Conservation (phyloP, 805 yeast genomes). For the Wickerhamiella parazyma region DNA sequence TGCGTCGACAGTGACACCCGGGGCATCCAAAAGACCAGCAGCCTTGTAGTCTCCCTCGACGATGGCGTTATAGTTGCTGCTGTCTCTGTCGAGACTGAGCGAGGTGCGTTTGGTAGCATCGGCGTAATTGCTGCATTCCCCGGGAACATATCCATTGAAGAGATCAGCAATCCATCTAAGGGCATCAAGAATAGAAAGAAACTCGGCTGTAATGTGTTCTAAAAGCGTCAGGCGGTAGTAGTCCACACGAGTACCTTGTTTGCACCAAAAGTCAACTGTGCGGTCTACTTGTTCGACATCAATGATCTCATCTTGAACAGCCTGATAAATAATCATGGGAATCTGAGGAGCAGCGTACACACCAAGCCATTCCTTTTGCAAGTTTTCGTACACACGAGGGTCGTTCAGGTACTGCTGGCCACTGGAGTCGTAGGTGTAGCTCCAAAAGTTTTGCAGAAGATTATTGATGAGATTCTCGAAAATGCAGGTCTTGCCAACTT, state of each 20-base stretch:
- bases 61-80: not conserved
- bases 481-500: constrained; percentile 13
- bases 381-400: not conserved
- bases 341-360: constrained; percentile 13
- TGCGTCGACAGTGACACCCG: not conserved
- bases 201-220: not conserved
- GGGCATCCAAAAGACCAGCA: constrained; percentile 1
- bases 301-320: constrained; percentile 18
- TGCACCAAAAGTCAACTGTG: constrained; percentile 17
- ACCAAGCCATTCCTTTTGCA: constrained; percentile 12
- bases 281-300: constrained; percentile 13
- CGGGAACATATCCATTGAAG: not conserved
- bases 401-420: constrained; percentile 1
- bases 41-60: not conserved
- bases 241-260: constrained; percentile 15
- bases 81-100: not conserved
- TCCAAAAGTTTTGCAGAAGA: constrained; percentile 14
- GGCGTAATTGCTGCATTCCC: not conserved
- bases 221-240: constrained; percentile 7
- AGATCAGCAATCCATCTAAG: not conserved
- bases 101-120: not conserved
- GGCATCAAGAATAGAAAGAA: not conserved
- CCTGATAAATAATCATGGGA: constrained; percentile 20
- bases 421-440: constrained; percentile 14
- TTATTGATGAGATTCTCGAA: constrained; percentile 10